Base-by-base conservation (phyloP, 805 yeast genomes). In the Candida vartiovaarae region DNA sequence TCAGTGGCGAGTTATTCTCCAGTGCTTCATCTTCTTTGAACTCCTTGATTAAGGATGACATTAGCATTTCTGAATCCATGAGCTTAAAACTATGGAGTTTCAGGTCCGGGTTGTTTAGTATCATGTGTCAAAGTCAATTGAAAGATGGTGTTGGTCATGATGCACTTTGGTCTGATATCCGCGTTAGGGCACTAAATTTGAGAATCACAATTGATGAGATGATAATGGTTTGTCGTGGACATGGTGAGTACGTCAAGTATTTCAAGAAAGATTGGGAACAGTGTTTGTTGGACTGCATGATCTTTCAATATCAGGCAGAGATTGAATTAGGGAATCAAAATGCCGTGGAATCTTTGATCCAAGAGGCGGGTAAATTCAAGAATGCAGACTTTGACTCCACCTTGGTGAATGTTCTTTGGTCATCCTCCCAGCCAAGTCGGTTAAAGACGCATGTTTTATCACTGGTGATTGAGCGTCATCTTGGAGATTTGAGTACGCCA, bases 301-400 rank as follows among this genome's bases (percentile, higher is more conserved):
- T 48, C 4, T 50, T 59, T 29, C 50, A 55, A 6, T 59, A 51
- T 39, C 63, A 62, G 36, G 42, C 56, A 5, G 57, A 59, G 15
- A 26, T 63, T 3, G 45, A 42, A 20, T 35, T 56, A 11, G 53
- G 49, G 8, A 58, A 62, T 37, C 53, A 53, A 44, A 38, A 39
- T 4, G 47, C 55, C 8, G 49, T 57, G 3, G 41, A 49, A 9
- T 36, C 53, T 0, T 45, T 63, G 10, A 33, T 65, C 2, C 47
- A 53, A 11, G 50, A 45, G 28, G 44, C 61, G 3, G 40, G 48
- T 5, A 38, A 30, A 4, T 36, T 43, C 6, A 51, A 45, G 23
- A 37, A 46, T 26, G 20, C 42, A 3, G 53, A 55, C 9, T 44
- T 62, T 32, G 66, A 63, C 31, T 37, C 46, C 3, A 35, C 57